Evolutionary conservation across 2,329 filamentous ascomycete genomes (phyloP).

Genomic region (Diplodia seriata): DNA sequence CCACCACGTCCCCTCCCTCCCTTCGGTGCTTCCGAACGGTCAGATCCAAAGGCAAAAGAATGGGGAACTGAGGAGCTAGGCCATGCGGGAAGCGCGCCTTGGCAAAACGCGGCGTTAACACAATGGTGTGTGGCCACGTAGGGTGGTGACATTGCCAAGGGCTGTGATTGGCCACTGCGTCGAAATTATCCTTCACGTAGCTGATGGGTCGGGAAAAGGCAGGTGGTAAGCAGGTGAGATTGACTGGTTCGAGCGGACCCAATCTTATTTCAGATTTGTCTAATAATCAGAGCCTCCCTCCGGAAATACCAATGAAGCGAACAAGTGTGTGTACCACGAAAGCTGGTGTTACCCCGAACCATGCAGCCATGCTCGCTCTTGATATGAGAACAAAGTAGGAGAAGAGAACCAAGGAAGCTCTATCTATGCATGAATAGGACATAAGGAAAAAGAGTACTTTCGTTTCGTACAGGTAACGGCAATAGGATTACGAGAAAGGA

Average conservation of each 20-base stretch:
- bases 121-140: not conserved
- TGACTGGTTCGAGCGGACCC: not conserved
- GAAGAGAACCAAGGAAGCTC: not conserved
- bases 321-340: not conserved
- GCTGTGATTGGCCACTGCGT: not conserved
- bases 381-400: not conserved
- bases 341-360: slow-evolving; percentile 6
- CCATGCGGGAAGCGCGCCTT: slow-evolving; percentile 1
- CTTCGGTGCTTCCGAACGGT: no score
- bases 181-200: not conserved
- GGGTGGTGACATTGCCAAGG: not conserved
- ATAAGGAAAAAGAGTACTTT: slow-evolving; percentile 12
- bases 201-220: not conserved
- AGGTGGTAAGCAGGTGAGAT: not conserved
- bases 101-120: not conserved
- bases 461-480: slow-evolving; percentile 20
- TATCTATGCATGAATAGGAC: slow-evolving; percentile 18
- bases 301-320: slow-evolving; percentile 3
- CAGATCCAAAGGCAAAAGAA: not conserved
- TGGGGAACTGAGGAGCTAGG: no score
- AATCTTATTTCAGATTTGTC: not conserved
- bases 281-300: not conserved
- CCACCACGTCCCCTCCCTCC: no score
- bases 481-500: not conserved
- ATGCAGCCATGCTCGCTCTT: slow-evolving; percentile 4